Conservation (phyloP, 2,329 filamentous ascomycete species). For the Calonectria pauciramosa region DNA sequence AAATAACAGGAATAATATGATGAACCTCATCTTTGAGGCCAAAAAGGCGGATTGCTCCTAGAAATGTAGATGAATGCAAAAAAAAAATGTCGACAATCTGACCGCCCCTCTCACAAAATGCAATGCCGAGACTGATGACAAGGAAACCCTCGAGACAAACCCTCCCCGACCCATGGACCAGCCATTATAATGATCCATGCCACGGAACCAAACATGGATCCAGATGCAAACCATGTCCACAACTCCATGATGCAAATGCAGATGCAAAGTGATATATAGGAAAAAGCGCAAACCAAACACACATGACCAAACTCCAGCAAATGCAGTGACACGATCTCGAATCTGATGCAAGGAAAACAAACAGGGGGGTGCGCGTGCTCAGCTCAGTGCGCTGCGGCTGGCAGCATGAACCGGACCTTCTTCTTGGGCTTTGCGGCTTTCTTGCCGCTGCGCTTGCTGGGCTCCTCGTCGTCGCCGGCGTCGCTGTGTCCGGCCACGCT, state of each 20-base stretch:
- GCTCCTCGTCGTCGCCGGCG: slow-evolving; percentile 45
- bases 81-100: slow-evolving; percentile 22
- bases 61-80: slow-evolving; percentile 22
- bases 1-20: slow-evolving; percentile 1
- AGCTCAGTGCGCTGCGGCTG: slow-evolving; percentile 53
- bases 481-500: slow-evolving; percentile 48
- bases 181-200: slow-evolving; percentile 36
- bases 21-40: slow-evolving; percentile 22
- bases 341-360: background rate
- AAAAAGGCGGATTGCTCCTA: slow-evolving; percentile 28
- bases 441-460: slow-evolving; percentile 35
- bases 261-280: slow-evolving; percentile 3
- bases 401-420: slow-evolving; percentile 69
- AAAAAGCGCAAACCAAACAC: background rate
- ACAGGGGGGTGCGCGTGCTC: background rate
- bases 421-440: slow-evolving; percentile 66
- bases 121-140: slow-evolving; percentile 6
- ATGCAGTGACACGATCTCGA: slow-evolving; percentile 37
- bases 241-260: slow-evolving; percentile 26
- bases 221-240: slow-evolving; percentile 9
- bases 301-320: slow-evolving; percentile 33
- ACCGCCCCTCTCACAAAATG: slow-evolving; percentile 18
- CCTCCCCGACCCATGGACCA: slow-evolving; percentile 30
- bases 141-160: slow-evolving; percentile 5
- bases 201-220: slow-evolving; percentile 13